Conservation (phyloP, 2,329 filamentous ascomycete genomes). For the Fusarium newnesense region DNA sequence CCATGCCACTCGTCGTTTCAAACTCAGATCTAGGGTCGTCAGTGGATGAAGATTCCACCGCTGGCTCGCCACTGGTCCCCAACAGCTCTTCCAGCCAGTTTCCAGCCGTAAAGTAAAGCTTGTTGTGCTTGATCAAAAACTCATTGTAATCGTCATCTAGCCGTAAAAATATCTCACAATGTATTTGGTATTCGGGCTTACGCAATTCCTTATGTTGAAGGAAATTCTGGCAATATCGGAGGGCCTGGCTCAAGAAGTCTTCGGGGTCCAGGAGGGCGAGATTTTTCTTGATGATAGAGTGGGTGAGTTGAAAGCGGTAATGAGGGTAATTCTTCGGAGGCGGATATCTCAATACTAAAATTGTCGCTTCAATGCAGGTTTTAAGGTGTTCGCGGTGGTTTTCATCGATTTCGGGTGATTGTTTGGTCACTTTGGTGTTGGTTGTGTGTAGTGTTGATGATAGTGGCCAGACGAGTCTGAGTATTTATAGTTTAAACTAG, state of each 20-base stretch:
- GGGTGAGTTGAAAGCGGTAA: background rate
- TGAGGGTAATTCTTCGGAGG: too few species aligned
- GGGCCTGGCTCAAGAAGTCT: background rate
- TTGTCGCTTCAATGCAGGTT: background rate
- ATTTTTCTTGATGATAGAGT: background rate
- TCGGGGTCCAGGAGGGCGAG: background rate
- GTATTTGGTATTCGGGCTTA: background rate
- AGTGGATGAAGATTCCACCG: background rate
- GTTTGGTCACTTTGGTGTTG: background rate
- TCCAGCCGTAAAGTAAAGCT: background rate
- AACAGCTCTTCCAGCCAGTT: background rate
- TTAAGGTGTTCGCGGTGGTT: background rate
- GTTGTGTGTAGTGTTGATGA: too few species aligned
- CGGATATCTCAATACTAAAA: rapidly evolving
- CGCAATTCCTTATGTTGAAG: background rate
- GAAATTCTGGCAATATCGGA: background rate
- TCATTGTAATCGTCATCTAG: background rate
- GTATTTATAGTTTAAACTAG: background rate
- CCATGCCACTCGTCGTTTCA: background rate
- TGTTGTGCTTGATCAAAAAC: background rate
- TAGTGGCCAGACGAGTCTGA: background rate
- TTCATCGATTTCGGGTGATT: background rate
- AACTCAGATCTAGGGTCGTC: background rate
- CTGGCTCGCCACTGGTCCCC: background rate
- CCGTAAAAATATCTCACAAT: background rate